These are phyloP conservation scores for Fraxinus xanthoxyloides DNA, from an alignment of 305 asterid genomes.

Conservation along the genomic window DNA sequence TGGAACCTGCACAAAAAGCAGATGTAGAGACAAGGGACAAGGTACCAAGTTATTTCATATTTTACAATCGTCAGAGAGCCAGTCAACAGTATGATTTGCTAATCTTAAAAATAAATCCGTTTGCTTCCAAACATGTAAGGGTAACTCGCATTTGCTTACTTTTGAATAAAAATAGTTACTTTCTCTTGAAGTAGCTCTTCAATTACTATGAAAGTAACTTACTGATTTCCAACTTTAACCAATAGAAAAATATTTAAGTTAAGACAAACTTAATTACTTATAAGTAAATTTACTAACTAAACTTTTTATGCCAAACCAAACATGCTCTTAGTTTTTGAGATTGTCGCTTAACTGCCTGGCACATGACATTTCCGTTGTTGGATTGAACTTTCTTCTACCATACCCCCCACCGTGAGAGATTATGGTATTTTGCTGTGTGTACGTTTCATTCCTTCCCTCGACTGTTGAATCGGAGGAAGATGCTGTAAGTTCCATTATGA, in stretches of 20 bases:
- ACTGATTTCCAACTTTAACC: not conserved
- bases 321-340: not conserved
- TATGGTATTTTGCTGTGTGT: not conserved
- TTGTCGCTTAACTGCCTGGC: not conserved
- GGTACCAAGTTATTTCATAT: not conserved
- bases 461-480: constrained; percentile 28
- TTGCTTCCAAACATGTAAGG: not conserved
- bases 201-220: not conserved
- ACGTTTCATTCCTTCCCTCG: not conserved
- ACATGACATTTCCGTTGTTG: not conserved
- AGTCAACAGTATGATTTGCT: not conserved
- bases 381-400: not conserved
- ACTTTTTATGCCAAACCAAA: not conserved
- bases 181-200: not conserved
- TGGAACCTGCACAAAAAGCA: constrained; percentile 1
- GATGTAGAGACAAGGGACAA: not conserved
- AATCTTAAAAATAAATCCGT: not conserved
- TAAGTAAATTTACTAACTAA: not conserved
- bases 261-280: not conserved
- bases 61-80: not conserved
- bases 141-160: not conserved
- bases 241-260: not conserved
- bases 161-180: not conserved
- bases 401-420: not conserved
- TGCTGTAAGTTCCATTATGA: constrained; percentile 12